Evolutionary conservation across 179 eudicot genomes (phyloP), one percentile per base, ranked within the genome.

Genomic region (Beta lomatogona): DNA sequence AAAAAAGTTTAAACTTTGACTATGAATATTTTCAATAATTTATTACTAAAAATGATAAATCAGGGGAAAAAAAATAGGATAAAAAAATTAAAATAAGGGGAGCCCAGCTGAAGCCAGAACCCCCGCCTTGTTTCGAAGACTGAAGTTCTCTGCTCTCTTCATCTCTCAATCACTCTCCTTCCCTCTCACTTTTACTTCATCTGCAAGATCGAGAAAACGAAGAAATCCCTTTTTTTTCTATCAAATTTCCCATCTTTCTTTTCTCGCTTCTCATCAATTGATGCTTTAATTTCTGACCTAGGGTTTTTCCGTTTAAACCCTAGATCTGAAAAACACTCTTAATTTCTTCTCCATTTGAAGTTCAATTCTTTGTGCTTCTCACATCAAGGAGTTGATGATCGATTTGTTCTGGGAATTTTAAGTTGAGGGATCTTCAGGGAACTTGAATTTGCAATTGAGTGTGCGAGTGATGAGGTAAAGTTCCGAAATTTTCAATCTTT

Each of bases 251-350:
- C 52, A 68, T 4, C 14, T 69, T 45, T 44, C 75, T 28, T 50
- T 36, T 11, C n/a, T 48, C 12, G n/a, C 5, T 10, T 2, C 19
- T 71, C 5, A n/a, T 65, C 45, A 71, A 46, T 48, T 19, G 16
- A 46, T 71, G 75, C 60, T 41, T 3, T 57, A 73, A 60, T 64
- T 36, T 52, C 71, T 14, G 12, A 48, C 50, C 54, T 73, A 57
- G 64, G 63, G 77, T 61, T 73, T 59, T 79, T 69, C 50, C 54
- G 3, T 50, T 31, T 60, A 50, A 80, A 80, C 82, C 82, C 78
- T 80, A 80, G 82, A 73, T 80, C 77, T 80, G 50, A 53, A 50
- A 11, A 54, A 48, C 31, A 28, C 28, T 52, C 2, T 21, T 25
- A 46, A 36, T 12, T 74, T 66, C 41, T 4, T 31, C 65, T 36